phyloP scores from a whole-genome alignment of 1,139 yeast species.

The Chernovozyma aurita region DNA sequence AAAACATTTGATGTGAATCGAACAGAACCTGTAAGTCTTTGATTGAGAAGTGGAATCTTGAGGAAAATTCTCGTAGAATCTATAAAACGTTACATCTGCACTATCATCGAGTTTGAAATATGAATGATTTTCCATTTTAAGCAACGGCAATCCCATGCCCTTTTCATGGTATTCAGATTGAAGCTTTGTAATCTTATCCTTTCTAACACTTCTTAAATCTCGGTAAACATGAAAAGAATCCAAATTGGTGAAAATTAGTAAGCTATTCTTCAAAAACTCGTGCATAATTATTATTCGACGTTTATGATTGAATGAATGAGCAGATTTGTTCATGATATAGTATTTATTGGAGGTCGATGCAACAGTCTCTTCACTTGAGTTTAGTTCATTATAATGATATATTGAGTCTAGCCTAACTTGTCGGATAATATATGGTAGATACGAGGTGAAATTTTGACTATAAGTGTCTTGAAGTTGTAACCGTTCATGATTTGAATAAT shows the following conservation, averaged over 20 bases:
- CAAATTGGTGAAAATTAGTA: conserved; percentile 27
- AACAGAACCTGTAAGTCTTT: conserved; percentile 30
- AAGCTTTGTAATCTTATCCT: conserved; percentile 12
- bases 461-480: conserved; percentile 33
- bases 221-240: conserved; percentile 31
- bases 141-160: conserved; percentile 37
- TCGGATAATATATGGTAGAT: conserved; percentile 34
- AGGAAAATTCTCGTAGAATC: conserved; percentile 28
- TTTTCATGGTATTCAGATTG: conserved; percentile 16
- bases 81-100: conserved; percentile 32
- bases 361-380: conserved; percentile 6
- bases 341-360: conserved; percentile 4
- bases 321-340: conserved; percentile 13
- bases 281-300: conserved; percentile 26
- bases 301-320: conserved; percentile 22
- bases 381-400: background rate
- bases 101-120: conserved; percentile 32
- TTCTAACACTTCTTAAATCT: conserved; percentile 21
- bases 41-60: conserved; percentile 15
- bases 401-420: conserved; percentile 17
- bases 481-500: conserved; percentile 14
- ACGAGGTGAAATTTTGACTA: conserved; percentile 34
- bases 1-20: conserved; percentile 27
- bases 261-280: conserved; percentile 30
- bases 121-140: conserved; percentile 33